Evolutionary conservation across 1,284 basidiomycete genomes (phyloP).

Genomic region (Ustilago vetiveriae): DNA sequence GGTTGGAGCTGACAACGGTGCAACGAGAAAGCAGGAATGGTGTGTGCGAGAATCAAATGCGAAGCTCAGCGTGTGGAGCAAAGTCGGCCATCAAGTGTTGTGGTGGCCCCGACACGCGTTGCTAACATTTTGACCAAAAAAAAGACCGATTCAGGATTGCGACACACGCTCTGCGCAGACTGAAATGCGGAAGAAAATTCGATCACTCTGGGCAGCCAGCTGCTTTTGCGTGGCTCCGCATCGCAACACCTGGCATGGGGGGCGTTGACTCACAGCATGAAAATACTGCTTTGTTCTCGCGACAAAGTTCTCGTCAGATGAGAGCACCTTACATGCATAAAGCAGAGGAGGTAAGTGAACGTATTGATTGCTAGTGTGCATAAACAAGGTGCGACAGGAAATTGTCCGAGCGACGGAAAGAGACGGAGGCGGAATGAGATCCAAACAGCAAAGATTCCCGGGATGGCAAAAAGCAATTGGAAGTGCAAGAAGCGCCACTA

Average conservation of each 20-base stretch:
- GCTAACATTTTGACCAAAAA: slow-evolving; percentile 18
- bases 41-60: slow-evolving; percentile 18
- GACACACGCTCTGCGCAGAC: too few species aligned
- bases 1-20: too few species aligned
- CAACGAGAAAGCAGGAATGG: slow-evolving; percentile 1
- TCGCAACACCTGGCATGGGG: too few species aligned
- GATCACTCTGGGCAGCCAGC: slow-evolving; percentile 41
- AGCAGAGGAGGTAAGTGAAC: too few species aligned
- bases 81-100: slow-evolving; percentile 23
- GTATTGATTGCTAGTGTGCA: not conserved
- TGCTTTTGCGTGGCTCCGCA: too few species aligned
- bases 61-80: slow-evolving; percentile 32
- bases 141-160: not conserved
- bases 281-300: too few species aligned
- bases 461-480: too few species aligned
- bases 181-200: slow-evolving; percentile 17
- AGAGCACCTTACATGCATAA: too few species aligned
- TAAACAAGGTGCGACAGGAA: not conserved
- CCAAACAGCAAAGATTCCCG: not conserved
- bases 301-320: too few species aligned
- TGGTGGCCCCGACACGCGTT: slow-evolving; percentile 43
- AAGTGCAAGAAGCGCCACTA: too few species aligned
- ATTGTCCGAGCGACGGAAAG: slow-evolving; percentile 11
- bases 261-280: too few species aligned
- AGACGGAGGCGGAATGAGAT: too few species aligned